Conservation (phyloP, 306 rosid genomes). For the Trichosanthes cucumerina region DNA sequence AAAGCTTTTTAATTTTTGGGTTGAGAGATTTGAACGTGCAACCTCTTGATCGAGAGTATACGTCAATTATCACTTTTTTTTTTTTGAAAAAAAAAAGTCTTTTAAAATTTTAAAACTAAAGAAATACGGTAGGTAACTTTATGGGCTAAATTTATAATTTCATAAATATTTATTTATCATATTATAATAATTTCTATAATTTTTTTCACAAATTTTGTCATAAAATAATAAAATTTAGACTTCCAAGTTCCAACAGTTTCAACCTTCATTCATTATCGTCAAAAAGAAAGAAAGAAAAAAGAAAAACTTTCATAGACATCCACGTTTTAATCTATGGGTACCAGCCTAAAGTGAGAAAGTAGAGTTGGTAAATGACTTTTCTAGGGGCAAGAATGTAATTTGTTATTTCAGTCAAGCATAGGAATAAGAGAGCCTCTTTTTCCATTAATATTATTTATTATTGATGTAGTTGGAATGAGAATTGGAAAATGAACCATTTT, state of each 20-base stretch:
- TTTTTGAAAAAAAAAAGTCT: too few relatives aligned
- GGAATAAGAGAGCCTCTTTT: not conserved
- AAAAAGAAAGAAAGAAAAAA: not conserved
- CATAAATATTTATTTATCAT: too few relatives aligned
- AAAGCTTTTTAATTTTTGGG: too few relatives aligned
- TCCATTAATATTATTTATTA: not conserved
- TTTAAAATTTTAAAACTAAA: too few relatives aligned
- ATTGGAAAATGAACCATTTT: conserved; percentile 25
- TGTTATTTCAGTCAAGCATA: not conserved
- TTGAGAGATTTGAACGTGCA: too few relatives aligned
- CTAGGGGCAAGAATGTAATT: not conserved
- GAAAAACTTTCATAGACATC: not conserved
- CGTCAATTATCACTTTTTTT: too few relatives aligned
- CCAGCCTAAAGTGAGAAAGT: not conserved
- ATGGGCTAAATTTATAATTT: too few relatives aligned
- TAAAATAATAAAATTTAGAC: not conserved
- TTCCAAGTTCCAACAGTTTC: not conserved
- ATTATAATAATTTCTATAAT: too few relatives aligned
- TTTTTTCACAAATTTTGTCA: not conserved
- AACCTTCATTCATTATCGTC: not conserved
- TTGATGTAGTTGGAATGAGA: not conserved
- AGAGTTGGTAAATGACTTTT: not conserved
- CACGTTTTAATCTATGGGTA: conserved; percentile 4
- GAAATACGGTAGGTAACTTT: too few relatives aligned
- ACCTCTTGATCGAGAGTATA: too few relatives aligned